These are phyloP conservation scores for Trichoderma sp. DNA, from an alignment of 2,329 filamentous ascomycete genomes.

Conservation along the genomic window DNA sequence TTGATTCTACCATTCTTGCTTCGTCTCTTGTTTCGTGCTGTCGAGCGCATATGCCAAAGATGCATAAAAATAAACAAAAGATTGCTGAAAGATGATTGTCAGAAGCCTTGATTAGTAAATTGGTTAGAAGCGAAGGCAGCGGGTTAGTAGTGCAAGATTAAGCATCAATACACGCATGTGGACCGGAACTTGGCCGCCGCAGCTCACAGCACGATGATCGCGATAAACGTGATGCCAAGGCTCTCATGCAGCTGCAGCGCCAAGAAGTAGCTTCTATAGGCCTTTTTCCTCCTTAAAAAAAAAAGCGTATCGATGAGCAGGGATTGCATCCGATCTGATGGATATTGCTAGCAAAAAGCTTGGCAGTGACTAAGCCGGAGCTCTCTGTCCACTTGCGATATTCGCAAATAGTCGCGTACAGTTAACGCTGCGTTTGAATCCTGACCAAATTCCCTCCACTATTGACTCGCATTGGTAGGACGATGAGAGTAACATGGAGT, in stretches of 20 bases:
- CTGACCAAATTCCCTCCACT: neutral
- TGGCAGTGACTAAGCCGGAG: neutral
- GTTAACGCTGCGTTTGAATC: neutral
- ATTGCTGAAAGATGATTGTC: too few species aligned
- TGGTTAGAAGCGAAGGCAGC: too few species aligned
- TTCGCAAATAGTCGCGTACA: too few species aligned
- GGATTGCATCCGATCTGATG: neutral
- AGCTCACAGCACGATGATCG: neutral
- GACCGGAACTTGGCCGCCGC: too few species aligned
- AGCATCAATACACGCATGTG: neutral
- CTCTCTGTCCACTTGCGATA: neutral
- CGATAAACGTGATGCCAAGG: neutral
- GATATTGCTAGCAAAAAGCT: neutral
- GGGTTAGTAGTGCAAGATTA: neutral
- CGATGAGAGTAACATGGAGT: neutral
- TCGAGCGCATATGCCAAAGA: too few species aligned
- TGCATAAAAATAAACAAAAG: too few species aligned
- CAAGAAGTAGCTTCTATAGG: neutral
- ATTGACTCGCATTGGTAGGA: neutral
- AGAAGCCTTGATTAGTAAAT: too few species aligned
- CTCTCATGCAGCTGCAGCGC: neutral
- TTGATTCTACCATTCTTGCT: neutral
- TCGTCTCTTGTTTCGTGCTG: too few species aligned
- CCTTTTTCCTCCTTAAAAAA: too few species aligned
- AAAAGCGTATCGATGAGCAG: neutral